Evolutionary conservation across 257 asterid genomes (phyloP).

Genomic region (Plantago major): DNA sequence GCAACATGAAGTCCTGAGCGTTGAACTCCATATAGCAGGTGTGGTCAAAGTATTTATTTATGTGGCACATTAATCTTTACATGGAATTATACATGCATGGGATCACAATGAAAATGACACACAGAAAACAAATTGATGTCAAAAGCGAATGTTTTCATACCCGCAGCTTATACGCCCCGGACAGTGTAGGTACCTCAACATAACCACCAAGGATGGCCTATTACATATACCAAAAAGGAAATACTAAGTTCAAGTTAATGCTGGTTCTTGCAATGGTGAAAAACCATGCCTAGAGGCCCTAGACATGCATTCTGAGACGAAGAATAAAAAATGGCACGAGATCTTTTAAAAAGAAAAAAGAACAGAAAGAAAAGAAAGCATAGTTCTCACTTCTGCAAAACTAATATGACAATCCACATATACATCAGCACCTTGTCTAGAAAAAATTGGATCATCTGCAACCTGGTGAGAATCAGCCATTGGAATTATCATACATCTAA

Average conservation of each 20-base stretch:
- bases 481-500: neutral
- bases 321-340: constrained; percentile 7
- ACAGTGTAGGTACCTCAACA: constrained; percentile 74
- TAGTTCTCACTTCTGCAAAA: constrained; percentile 75
- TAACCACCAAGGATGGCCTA: constrained; percentile 97
- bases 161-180: constrained; percentile 56
- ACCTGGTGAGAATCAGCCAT: constrained; percentile 44
- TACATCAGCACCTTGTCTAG: constrained; percentile 79
- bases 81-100: too few species aligned
- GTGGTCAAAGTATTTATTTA: too few species aligned
- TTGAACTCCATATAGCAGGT: too few species aligned
- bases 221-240: constrained; percentile 22
- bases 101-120: constrained; percentile 9
- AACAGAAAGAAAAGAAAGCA: constrained; percentile 3
- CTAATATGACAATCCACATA: constrained; percentile 71
- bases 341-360: constrained; percentile 6
- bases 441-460: constrained; percentile 61
- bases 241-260: constrained; percentile 3
- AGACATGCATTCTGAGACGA: neutral
- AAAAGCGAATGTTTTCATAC: constrained; percentile 38
- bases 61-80: too few species aligned
- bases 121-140: constrained; percentile 13
- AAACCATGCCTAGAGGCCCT: neutral
- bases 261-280: neutral
- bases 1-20: neutral